phyloP scores from a whole-genome alignment of 2,329 filamentous ascomycete species.

The Aureobasidium sp. region DNA sequence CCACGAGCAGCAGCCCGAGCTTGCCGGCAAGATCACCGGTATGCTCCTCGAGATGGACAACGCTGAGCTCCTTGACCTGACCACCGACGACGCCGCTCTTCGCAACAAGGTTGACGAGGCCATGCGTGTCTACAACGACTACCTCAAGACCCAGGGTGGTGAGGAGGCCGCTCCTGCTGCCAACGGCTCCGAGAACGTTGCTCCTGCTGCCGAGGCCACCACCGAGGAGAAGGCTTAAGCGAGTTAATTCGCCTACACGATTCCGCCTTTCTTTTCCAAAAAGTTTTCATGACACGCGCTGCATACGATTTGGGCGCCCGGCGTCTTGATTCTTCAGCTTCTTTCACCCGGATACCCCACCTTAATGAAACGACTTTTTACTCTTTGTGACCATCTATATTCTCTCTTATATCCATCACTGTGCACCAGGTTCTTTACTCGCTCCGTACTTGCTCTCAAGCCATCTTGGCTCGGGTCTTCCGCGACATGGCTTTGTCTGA shows the following conservation, averaged over 20 bases:
- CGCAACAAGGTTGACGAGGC: conserved; percentile 96
- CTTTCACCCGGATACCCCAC: conserved; percentile 11
- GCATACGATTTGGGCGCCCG: conserved; percentile 9
- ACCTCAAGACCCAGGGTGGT: conserved; percentile 74
- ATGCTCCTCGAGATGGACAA: conserved; percentile 99
- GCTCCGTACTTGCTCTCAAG: neutral
- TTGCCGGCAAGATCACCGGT: conserved; percentile 98
- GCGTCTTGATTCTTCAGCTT: conserved; percentile 11
- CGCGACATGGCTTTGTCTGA: neutral
- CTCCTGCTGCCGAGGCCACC: conserved; percentile 23
- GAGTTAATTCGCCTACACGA: neutral
- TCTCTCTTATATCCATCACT: neutral
- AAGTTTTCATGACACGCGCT: conserved; percentile 12
- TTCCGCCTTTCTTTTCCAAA: conserved; percentile 2
- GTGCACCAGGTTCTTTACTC: neutral
- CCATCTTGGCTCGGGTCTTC: neutral
- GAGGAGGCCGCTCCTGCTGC: conserved; percentile 21
- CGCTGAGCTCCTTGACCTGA: conserved; percentile 84
- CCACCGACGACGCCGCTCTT: conserved; percentile 81
- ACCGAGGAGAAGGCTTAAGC: conserved; percentile 11
- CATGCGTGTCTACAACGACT: conserved; percentile 95
- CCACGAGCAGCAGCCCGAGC: conserved; percentile 81
- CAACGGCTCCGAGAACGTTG: conserved; percentile 28
- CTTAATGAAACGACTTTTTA: conserved; percentile 12
- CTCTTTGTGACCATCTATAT: conserved; percentile 7